Evolutionary conservation across 441 rosid genomes (phyloP).

Genomic region (Biscutella laevigata): DNA sequence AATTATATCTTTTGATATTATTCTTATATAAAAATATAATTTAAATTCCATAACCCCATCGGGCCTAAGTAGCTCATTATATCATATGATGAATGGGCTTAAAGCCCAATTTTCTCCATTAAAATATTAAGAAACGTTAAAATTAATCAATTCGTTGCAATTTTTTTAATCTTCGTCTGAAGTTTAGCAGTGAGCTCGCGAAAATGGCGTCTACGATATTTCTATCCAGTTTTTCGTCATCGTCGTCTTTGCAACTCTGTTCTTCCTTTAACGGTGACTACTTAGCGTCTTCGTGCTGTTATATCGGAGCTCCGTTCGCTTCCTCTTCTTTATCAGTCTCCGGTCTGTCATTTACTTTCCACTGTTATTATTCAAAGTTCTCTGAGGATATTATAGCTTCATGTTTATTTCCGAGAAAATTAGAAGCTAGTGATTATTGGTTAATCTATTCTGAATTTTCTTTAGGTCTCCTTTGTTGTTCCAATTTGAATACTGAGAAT

Average conservation of each 20-base stretch:
- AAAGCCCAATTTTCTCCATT: background rate
- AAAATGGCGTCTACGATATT: conserved; percentile 40
- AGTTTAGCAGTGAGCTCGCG: conserved; percentile 16
- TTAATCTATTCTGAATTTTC: background rate
- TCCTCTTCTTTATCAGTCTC: conserved; percentile 29
- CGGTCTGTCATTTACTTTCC: conserved; percentile 27
- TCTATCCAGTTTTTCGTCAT: conserved; percentile 26
- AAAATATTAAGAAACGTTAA: background rate
- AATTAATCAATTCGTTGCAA: conserved; percentile 1
- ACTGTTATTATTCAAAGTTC: background rate
- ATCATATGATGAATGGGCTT: conserved; percentile 1
- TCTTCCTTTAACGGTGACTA: conserved; percentile 28
- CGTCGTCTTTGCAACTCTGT: conserved; percentile 28
- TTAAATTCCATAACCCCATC: background rate
- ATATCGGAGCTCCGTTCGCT: conserved; percentile 34
- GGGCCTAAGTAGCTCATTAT: background rate
- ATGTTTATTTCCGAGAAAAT: background rate
- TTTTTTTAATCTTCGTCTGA: background rate
- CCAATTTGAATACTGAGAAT: conserved; percentile 5
- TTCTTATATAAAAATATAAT: no score
- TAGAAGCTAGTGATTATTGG: background rate
- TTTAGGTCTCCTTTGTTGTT: no score
- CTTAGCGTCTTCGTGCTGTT: conserved; percentile 24
- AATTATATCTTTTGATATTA: no score
- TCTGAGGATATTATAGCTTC: background rate